phyloP scores from a whole-genome alignment of 2,329 filamentous ascomycete genomes.

The Beauveria rudraprayagi region DNA sequence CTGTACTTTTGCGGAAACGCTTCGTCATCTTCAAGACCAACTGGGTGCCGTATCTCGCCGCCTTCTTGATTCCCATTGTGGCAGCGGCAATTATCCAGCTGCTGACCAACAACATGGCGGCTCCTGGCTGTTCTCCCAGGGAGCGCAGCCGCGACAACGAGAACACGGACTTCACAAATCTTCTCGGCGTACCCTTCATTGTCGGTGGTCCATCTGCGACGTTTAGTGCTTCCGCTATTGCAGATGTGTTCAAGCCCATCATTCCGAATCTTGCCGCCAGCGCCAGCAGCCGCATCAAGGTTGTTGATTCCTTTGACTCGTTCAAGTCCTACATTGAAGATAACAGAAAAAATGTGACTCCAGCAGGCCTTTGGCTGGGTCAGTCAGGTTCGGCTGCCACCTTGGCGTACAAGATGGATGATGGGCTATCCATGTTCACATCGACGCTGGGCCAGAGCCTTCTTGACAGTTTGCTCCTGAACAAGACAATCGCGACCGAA shows the following conservation, averaged over 20 bases:
- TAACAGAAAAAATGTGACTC: slow-evolving; percentile 58
- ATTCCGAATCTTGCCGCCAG: slow-evolving; percentile 14
- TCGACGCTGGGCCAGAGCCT: slow-evolving; percentile 54
- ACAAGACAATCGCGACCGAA: slow-evolving; percentile 56
- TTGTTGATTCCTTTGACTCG: slow-evolving; percentile 45
- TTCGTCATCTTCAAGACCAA: slow-evolving; percentile 48
- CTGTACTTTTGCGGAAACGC: slow-evolving; percentile 57
- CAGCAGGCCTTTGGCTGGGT: slow-evolving; percentile 70
- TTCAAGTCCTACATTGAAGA: slow-evolving; percentile 57
- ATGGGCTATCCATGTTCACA: slow-evolving; percentile 37
- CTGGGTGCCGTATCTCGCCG: slow-evolving; percentile 60
- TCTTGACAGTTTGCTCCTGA: slow-evolving; percentile 52
- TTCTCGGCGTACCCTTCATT: slow-evolving; percentile 15
- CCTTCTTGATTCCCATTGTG: slow-evolving; percentile 66
- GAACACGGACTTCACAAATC: slow-evolving; percentile 14
- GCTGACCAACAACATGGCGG: slow-evolving; percentile 52
- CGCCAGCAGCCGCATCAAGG: slow-evolving; percentile 11
- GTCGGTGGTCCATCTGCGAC: slow-evolving; percentile 19
- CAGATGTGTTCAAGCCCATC: slow-evolving; percentile 12
- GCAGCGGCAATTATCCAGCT: slow-evolving; percentile 67
- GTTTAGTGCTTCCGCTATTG: slow-evolving; percentile 11
- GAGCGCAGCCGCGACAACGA: slow-evolving; percentile 12
- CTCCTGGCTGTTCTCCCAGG: slow-evolving; percentile 35
- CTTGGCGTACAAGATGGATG: slow-evolving; percentile 60
- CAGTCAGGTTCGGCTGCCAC: slow-evolving; percentile 49